Conservation (phyloP, 192 early-diverging fungal genomes). For the Coemansia umbellata region DNA sequence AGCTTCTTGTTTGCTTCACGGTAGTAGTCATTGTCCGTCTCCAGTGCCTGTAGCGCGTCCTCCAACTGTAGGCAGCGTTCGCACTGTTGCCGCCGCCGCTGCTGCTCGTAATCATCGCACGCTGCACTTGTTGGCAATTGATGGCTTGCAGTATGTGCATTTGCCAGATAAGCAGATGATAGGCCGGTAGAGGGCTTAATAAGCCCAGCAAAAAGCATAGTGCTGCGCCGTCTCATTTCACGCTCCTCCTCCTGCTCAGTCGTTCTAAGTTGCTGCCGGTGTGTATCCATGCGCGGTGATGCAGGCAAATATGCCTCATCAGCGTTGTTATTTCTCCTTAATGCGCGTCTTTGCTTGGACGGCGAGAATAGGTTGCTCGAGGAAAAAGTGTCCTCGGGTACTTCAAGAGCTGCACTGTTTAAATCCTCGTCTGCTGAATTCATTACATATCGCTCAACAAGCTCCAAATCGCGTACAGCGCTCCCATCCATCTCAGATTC, state of each 20-base stretch:
- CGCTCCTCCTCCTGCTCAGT: slow-evolving; percentile 24
- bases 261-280: not conserved
- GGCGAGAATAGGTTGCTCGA: not conserved
- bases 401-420: no score
- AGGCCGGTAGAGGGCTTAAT: slow-evolving; percentile 19
- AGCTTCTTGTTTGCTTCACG: slow-evolving; percentile 50
- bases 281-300: not conserved
- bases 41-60: slow-evolving; percentile 32
- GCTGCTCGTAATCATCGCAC: not conserved
- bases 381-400: no score
- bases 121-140: no score
- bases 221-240: slow-evolving; percentile 33
- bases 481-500: slow-evolving; percentile 1
- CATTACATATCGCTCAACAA: slow-evolving; percentile 1
- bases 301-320: slow-evolving; percentile 1
- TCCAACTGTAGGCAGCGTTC: slow-evolving; percentile 36
- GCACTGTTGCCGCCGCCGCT: slow-evolving; percentile 7
- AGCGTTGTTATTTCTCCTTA: not conserved
- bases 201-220: slow-evolving; percentile 37
- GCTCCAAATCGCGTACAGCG: not conserved
- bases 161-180: no score
- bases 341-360: not conserved
- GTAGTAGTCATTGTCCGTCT: slow-evolving; percentile 53
- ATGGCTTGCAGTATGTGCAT: no score
- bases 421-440: no score